Percentiles rank a stretch among this genome's conserved stretches.
Conservation (phyloP, 306 rosid species). For the Trifolium dubium region DNA sequence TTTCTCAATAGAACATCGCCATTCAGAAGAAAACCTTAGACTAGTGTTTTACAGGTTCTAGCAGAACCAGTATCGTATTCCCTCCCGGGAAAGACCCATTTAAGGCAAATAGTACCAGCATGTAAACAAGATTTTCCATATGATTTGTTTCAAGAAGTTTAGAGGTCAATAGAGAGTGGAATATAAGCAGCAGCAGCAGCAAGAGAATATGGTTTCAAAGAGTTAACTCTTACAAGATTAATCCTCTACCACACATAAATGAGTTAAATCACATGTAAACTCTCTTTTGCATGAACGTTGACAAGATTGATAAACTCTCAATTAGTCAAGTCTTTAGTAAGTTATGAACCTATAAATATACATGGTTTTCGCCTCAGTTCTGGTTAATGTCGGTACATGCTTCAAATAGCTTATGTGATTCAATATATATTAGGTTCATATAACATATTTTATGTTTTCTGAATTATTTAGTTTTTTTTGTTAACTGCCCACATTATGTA, state of each 20-base stretch:
- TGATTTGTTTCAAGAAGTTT: not conserved
- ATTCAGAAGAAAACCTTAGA: not conserved
- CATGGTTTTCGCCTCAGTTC: slow-evolving; percentile 5
- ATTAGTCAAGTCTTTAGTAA: slow-evolving; percentile 1
- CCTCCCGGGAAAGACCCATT: not conserved
- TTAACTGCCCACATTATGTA: not conserved
- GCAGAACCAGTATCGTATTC: not conserved
- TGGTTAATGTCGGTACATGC: not conserved
- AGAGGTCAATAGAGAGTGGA: not conserved
- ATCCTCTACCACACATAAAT: not conserved
- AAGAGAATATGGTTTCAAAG: not conserved
- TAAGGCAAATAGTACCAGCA: not conserved
- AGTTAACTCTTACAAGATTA: not conserved
- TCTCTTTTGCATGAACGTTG: slow-evolving; percentile 4
- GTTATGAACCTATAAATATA: not conserved
- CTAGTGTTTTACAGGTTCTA: not conserved
- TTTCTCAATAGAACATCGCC: not conserved
- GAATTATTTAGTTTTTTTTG: not conserved
- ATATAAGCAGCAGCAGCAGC: not conserved
- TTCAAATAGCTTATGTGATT: not conserved
- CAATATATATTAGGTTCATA: not conserved
- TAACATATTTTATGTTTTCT: not conserved
- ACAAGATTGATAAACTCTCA: not conserved
- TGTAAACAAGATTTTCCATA: not conserved
- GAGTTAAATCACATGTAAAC: not conserved